phyloP scores from a whole-genome alignment of 176 grass and related monocot genomes.

The Aegilops longissima region DNA sequence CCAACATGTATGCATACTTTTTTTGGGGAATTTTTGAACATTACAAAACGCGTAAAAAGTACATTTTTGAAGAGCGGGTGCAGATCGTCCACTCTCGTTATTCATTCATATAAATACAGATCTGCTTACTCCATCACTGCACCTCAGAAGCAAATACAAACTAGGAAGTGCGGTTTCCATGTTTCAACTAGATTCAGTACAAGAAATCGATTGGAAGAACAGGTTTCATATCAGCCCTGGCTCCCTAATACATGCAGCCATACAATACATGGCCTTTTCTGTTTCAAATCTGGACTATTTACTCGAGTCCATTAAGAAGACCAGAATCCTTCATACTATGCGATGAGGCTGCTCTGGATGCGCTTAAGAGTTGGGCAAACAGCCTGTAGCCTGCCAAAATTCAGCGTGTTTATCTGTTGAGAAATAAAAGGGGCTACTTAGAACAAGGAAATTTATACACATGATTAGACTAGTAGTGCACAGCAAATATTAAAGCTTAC shows the following conservation, averaged over 20 bases:
- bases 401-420: conserved; percentile 53
- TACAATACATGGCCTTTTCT: conserved; percentile 34
- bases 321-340: conserved; percentile 27
- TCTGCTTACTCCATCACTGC: background rate
- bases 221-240: background rate
- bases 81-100: background rate
- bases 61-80: no score
- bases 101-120: conserved; percentile 22
- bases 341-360: conserved; percentile 55
- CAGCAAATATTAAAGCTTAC: conserved; percentile 27
- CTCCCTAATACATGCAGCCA: conserved; percentile 29
- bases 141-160: conserved; percentile 4
- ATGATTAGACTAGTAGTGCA: background rate
- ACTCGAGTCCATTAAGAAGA: background rate
- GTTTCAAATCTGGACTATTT: conserved; percentile 31
- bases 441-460: background rate
- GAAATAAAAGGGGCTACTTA: conserved; percentile 17
- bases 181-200: conserved; percentile 19
- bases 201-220: conserved; percentile 24
- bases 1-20: no score
- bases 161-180: background rate
- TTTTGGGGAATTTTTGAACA: no score
- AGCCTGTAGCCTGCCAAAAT: conserved; percentile 61
- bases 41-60: no score
- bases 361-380: conserved; percentile 76